Conservation (phyloP, 352 stramenopile species). For the Pythium pectinolyticum region DNA sequence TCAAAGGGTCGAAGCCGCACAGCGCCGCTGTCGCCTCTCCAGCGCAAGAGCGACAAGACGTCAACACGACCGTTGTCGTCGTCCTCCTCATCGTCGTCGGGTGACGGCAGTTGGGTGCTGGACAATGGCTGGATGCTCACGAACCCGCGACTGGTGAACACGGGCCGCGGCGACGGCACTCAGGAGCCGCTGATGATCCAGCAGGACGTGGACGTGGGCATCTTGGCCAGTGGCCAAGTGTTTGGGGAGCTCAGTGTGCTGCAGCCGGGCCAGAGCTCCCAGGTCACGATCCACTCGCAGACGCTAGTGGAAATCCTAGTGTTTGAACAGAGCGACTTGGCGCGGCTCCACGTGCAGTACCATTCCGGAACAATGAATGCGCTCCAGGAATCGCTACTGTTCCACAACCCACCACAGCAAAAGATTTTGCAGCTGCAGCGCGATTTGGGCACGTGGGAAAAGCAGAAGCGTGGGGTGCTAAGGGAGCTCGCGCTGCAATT, state of each 20-base stretch:
- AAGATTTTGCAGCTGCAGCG: conserved; percentile 66
- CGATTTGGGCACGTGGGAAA: conserved; percentile 50
- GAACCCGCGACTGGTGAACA: conserved; percentile 66
- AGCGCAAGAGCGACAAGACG: neutral
- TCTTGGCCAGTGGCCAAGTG: conserved; percentile 65
- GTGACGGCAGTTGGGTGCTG: conserved; percentile 72
- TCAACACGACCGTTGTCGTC: conserved; percentile 29
- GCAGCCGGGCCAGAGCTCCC: conserved; percentile 60
- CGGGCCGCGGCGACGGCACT: conserved; percentile 30
- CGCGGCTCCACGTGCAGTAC: conserved; percentile 63
- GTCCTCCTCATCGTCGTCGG: conserved; percentile 13
- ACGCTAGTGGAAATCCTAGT: conserved; percentile 68
- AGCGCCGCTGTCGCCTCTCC: neutral
- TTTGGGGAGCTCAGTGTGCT: conserved; percentile 75
- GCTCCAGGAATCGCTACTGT: conserved; percentile 71
- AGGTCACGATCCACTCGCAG: conserved; percentile 58
- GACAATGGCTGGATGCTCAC: conserved; percentile 84
- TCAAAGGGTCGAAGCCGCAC: conserved; percentile 1
- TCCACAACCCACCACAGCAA: conserved; percentile 76
- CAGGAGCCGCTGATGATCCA: conserved; percentile 24
- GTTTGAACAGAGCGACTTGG: conserved; percentile 52
- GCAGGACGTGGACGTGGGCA: conserved; percentile 57
- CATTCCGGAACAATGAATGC: conserved; percentile 75
- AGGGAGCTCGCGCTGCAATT: conserved; percentile 36
- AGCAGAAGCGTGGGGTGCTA: conserved; percentile 53